phyloP scores from a whole-genome alignment of 805 yeast species.

The Kluyveromyces lactis region DNA sequence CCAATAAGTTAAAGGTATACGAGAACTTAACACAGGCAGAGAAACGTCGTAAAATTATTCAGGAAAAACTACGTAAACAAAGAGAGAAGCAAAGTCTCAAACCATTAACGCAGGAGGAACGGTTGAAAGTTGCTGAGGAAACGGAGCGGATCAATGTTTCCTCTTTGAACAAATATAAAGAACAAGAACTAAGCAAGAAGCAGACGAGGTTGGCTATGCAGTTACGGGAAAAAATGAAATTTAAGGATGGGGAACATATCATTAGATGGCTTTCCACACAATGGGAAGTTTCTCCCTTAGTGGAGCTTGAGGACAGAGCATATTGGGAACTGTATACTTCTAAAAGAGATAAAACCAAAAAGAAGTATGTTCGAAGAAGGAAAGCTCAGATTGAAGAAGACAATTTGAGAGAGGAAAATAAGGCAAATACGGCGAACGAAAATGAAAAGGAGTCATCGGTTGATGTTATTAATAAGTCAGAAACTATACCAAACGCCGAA shows the following conservation, averaged over 20 bases:
- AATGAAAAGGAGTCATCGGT: background rate
- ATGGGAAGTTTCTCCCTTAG: slow-evolving; percentile 47
- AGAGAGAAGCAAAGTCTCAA: slow-evolving; percentile 36
- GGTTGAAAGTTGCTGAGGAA: slow-evolving; percentile 67
- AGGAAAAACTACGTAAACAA: slow-evolving; percentile 38
- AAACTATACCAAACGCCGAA: background rate
- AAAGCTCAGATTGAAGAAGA: slow-evolving; percentile 31
- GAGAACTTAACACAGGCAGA: slow-evolving; percentile 65
- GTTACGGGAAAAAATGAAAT: slow-evolving; percentile 52
- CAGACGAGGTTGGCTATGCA: slow-evolving; percentile 67
- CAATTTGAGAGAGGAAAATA: slow-evolving; percentile 20
- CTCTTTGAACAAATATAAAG: slow-evolving; percentile 69
- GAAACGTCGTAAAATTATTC: slow-evolving; percentile 40
- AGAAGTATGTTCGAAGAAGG: slow-evolving; percentile 36
- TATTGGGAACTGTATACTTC: slow-evolving; percentile 34
- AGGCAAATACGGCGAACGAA: background rate
- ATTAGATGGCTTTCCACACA: slow-evolving; percentile 15
- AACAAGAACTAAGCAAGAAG: slow-evolving; percentile 76
- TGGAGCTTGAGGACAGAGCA: slow-evolving; percentile 47
- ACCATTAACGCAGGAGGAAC: slow-evolving; percentile 35
- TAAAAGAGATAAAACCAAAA: slow-evolving; percentile 36
- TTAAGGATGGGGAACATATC: slow-evolving; percentile 39
- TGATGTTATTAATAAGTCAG: background rate
- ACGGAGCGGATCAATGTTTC: slow-evolving; percentile 72
- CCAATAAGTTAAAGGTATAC: slow-evolving; percentile 68